Conservation (phyloP, 441 rosid species). For the Sinapis alba region DNA sequence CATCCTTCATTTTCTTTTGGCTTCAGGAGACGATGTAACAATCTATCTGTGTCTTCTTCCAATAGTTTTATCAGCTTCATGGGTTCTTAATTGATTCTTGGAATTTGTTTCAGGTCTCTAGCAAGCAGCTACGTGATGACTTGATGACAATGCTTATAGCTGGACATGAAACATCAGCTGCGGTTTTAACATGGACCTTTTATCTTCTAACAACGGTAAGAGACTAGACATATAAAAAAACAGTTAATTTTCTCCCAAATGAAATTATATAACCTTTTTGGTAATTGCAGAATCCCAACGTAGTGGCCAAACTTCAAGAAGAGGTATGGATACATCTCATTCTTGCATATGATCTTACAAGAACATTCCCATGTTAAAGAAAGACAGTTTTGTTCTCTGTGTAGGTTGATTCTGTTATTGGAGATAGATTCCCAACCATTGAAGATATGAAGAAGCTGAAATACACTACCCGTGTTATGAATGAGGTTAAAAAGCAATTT, state of each 20-base stretch:
- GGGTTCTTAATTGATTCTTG: neutral
- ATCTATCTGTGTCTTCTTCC: neutral
- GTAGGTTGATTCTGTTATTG: slow-evolving; percentile 87
- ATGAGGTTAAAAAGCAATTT: slow-evolving; percentile 55
- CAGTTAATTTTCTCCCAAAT: neutral
- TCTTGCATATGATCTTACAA: neutral
- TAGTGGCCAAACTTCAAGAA: slow-evolving; percentile 80
- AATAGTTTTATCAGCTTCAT: slow-evolving; percentile 26
- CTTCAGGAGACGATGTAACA: slow-evolving; percentile 88
- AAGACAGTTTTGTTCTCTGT: slow-evolving; percentile 12
- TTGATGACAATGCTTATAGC: slow-evolving; percentile 99
- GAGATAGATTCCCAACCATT: slow-evolving; percentile 82
- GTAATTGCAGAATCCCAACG: slow-evolving; percentile 76
- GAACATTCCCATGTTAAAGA: slow-evolving; percentile 5
- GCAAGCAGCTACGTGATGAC: slow-evolving; percentile 97
- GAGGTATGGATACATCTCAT: slow-evolving; percentile 53
- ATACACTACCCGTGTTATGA: slow-evolving; percentile 91
- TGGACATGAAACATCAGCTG: slow-evolving; percentile 96
- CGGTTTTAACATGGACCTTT: slow-evolving; percentile 93
- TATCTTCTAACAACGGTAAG: slow-evolving; percentile 68
- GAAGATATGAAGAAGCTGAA: slow-evolving; percentile 89
- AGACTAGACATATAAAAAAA: slow-evolving; percentile 9
- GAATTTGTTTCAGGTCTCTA: slow-evolving; percentile 68
- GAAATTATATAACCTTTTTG: slow-evolving; percentile 18
- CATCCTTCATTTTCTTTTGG: slow-evolving; percentile 93